Conservation (phyloP, 805 yeast genomes). For the Kazachstania psychrophila region DNA sequence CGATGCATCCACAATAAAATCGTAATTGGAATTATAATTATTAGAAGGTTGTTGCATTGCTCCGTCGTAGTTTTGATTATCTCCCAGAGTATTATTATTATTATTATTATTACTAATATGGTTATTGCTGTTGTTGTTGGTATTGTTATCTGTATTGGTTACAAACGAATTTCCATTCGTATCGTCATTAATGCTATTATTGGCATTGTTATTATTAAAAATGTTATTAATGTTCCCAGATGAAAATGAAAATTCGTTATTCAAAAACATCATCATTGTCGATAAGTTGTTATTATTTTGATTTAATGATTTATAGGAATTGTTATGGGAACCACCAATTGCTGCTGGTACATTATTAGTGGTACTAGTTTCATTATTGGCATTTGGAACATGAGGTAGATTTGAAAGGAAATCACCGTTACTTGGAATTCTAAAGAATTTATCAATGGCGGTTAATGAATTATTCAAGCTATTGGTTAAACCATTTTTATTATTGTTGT, state of each 20-base stretch:
- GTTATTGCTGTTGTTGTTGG: background rate
- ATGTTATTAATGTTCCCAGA: slow-evolving; percentile 4
- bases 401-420: slow-evolving; percentile 14
- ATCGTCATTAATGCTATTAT: background rate
- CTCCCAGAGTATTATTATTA: background rate
- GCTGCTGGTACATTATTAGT: background rate
- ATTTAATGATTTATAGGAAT: background rate
- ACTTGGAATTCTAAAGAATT: slow-evolving; percentile 22
- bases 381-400: background rate
- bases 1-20: slow-evolving; percentile 77
- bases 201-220: background rate
- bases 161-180: background rate
- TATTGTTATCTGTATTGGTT: background rate
- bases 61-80: background rate
- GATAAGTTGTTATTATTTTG: slow-evolving; percentile 4
- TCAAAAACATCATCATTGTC: slow-evolving; percentile 9
- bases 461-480: slow-evolving; percentile 1
- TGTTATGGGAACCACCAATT: background rate
- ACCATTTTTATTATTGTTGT: background rate
- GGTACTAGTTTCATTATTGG: too few relatives aligned
- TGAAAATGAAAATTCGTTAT: slow-evolving; percentile 9
- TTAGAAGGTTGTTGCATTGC: background rate
- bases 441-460: slow-evolving; percentile 9
- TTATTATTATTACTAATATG: background rate
- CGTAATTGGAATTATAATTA: slow-evolving; percentile 29